Conservation (phyloP, 1,284 basidiomycete species). For the Ganoderma sinense region DNA sequence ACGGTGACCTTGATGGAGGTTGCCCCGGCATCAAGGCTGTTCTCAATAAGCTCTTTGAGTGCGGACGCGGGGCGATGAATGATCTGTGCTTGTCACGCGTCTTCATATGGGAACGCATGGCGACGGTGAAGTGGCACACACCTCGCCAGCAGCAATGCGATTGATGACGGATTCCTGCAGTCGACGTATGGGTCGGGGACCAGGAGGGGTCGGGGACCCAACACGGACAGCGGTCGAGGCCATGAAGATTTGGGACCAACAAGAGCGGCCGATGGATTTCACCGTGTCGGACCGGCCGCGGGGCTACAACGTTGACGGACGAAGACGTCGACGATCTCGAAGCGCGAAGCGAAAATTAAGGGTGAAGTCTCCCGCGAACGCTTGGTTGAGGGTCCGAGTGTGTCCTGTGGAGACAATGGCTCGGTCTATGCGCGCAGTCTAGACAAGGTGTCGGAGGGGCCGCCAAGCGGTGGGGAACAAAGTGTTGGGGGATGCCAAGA, state of each 20-base stretch:
- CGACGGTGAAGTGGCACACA: slow-evolving; percentile 35
- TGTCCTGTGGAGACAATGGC: background rate
- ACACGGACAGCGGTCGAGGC: slow-evolving; percentile 11
- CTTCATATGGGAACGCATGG: background rate
- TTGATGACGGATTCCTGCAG: slow-evolving; percentile 82
- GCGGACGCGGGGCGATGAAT: slow-evolving; percentile 97
- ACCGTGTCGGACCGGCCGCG: slow-evolving; percentile 2
- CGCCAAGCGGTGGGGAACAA: background rate
- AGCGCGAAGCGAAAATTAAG: slow-evolving; percentile 11
- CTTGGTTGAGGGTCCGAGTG: slow-evolving; percentile 6
- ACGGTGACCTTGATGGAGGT: slow-evolving; percentile 89
- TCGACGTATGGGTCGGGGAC: slow-evolving; percentile 67
- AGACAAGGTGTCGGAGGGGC: background rate
- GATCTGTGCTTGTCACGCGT: slow-evolving; percentile 63
- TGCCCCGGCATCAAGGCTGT: slow-evolving; percentile 91
- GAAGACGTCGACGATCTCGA: slow-evolving; percentile 14
- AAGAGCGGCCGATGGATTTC: slow-evolving; percentile 4
- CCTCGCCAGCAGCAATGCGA: slow-evolving; percentile 85
- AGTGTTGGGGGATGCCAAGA: background rate
- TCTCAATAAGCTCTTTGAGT: slow-evolving; percentile 96
- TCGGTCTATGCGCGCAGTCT: background rate
- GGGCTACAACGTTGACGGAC: background rate
- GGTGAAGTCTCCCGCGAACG: slow-evolving; percentile 7
- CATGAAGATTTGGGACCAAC: slow-evolving; percentile 18
- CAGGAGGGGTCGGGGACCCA: slow-evolving; percentile 30